These are phyloP conservation scores for Linnemannia zychae DNA, from an alignment of 192 early-diverging fungal genomes.

Conservation along the genomic window DNA sequence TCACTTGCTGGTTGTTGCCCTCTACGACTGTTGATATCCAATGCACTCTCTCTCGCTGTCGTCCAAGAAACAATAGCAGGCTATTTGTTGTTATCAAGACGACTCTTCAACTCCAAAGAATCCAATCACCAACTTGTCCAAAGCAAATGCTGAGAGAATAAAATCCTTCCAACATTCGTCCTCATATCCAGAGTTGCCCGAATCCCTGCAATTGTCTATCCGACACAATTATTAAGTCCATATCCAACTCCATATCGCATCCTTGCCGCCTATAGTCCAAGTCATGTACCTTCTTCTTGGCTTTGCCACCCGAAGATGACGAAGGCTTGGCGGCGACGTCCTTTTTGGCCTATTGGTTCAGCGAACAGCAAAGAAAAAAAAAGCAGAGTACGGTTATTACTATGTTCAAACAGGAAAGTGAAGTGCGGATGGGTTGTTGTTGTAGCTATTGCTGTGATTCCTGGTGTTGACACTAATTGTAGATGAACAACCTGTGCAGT, in stretches of 20 bases:
- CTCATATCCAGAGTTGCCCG: neutral
- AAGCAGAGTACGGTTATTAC: constrained; percentile 11
- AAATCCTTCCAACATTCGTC: too few species aligned
- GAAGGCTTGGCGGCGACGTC: constrained; percentile 70
- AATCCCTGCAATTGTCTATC: too few species aligned
- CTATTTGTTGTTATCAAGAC: too few species aligned
- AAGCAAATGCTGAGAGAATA: neutral
- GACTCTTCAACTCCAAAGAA: neutral
- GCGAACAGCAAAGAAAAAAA: neutral
- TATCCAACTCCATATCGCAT: neutral
- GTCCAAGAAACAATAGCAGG: neutral
- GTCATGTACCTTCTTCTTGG: constrained; percentile 65
- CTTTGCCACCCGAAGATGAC: constrained; percentile 70
- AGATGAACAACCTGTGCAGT: neutral
- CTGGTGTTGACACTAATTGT: neutral
- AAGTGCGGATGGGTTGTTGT: neutral
- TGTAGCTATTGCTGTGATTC: too few species aligned
- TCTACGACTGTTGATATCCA: neutral
- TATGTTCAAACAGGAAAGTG: neutral
- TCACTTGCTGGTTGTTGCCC: neutral
- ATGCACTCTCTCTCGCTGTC: neutral
- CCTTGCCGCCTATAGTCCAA: neutral
- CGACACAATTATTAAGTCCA: neutral
- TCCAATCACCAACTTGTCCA: neutral
- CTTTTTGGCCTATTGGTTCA: constrained; percentile 67